These are phyloP conservation scores for Craterostigma plantagineum DNA, from an alignment of 257 asterid genomes.

Conservation along the genomic window DNA sequence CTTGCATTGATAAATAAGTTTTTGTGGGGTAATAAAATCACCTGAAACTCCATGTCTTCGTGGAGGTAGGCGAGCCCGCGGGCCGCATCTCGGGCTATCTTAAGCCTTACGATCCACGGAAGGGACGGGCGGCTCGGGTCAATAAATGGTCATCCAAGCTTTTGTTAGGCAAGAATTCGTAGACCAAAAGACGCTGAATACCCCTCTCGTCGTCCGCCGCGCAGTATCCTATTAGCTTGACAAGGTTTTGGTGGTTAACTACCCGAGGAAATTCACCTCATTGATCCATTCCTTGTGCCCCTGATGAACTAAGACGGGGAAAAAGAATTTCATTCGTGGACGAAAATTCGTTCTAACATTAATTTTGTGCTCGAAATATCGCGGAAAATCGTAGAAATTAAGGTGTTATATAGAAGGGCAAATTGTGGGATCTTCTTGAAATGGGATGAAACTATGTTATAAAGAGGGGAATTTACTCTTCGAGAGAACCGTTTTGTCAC, in stretches of 20 bases:
- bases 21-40: constrained; percentile 6
- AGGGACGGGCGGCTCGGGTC: constrained; percentile 43
- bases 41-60: constrained; percentile 98
- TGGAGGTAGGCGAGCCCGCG: constrained; percentile 87
- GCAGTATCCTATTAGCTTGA: constrained; percentile 76
- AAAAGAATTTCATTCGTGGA: no score
- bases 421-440: neutral
- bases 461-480: neutral
- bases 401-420: constrained; percentile 9
- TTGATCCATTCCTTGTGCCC: constrained; percentile 98
- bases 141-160: constrained; percentile 84
- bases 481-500: no score
- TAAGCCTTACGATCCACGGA: constrained; percentile 55
- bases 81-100: constrained; percentile 86
- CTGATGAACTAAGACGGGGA: no score
- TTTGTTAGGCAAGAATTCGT: constrained; percentile 72
- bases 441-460: neutral
- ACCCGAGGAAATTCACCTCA: constrained; percentile 82
- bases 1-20: neutral
- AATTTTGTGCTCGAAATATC: no score
- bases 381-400: no score
- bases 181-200: constrained; percentile 79
- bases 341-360: no score
- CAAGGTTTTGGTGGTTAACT: constrained; percentile 76
- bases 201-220: constrained; percentile 96